Evolutionary conservation across 441 rosid genomes (phyloP).

Genomic region (Isatis lusitanica): DNA sequence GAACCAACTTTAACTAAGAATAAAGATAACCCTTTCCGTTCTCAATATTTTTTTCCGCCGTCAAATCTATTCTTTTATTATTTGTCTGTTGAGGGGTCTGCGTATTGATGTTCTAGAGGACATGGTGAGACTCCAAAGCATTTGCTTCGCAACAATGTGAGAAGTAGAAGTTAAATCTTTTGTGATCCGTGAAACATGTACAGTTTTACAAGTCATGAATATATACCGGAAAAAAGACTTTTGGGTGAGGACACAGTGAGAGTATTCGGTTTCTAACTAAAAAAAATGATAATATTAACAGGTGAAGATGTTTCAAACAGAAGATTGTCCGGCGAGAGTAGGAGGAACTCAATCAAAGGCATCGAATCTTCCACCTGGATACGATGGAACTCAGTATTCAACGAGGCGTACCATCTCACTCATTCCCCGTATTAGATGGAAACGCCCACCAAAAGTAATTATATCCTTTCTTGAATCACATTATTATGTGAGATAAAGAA

Average conservation of each 20-base stretch:
- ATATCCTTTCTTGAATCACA: neutral
- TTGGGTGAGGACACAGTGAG: neutral
- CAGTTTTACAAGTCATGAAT: neutral
- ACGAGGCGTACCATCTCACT: neutral
- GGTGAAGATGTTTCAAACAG: constrained; percentile 44
- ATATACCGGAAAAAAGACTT: neutral
- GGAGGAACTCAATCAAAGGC: constrained; percentile 31
- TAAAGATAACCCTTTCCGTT: neutral
- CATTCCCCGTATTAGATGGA: constrained; percentile 48
- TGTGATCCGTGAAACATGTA: neutral
- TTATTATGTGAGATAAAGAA: neutral
- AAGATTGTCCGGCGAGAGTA: constrained; percentile 49
- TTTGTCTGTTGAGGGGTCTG: neutral
- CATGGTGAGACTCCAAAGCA: neutral
- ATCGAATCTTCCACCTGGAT: constrained; percentile 39
- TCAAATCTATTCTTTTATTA: neutral
- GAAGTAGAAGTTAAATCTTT: neutral
- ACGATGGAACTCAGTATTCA: constrained; percentile 10
- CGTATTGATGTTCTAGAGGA: neutral
- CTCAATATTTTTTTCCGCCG: neutral
- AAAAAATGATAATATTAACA: neutral
- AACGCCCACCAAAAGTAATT: constrained; percentile 52
- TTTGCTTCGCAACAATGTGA: neutral
- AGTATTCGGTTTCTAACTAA: neutral
- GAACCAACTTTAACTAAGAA: neutral